Percentiles rank a stretch among this genome's conserved stretches.
Evolutionary conservation across 345 rosid species (phyloP).

Genomic region (Eucalyptus coolabah): DNA sequence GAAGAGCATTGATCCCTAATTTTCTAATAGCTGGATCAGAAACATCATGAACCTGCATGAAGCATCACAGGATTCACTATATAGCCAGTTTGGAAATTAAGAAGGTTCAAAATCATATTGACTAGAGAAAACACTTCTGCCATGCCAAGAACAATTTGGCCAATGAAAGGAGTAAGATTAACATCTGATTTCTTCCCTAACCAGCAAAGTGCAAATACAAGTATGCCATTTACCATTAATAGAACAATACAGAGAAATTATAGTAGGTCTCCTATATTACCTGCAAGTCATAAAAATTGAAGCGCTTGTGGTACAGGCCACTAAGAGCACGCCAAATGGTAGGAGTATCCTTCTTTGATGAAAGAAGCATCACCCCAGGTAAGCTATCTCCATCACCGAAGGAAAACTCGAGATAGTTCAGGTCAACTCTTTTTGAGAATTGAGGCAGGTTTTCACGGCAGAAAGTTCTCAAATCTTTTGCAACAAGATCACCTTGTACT

Average conservation of each 20-base stretch:
- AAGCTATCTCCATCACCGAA: slow-evolving; percentile 11
- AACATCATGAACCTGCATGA: slow-evolving; percentile 51
- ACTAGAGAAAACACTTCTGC: neutral
- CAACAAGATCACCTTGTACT: slow-evolving; percentile 51
- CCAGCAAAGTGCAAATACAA: neutral
- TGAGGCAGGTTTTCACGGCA: slow-evolving; percentile 77
- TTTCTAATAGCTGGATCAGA: slow-evolving; percentile 34
- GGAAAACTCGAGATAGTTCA: slow-evolving; percentile 19
- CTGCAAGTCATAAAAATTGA: slow-evolving; percentile 56
- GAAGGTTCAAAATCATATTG: neutral
- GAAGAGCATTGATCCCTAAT: slow-evolving; percentile 63
- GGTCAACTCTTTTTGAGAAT: slow-evolving; percentile 51
- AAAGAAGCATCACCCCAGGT: slow-evolving; percentile 66
- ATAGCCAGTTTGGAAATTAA: neutral
- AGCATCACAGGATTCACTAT: neutral
- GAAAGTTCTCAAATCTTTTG: slow-evolving; percentile 47
- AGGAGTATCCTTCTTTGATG: slow-evolving; percentile 80
- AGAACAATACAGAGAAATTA: neutral
- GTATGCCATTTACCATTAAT: neutral
- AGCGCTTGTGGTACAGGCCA: slow-evolving; percentile 52
- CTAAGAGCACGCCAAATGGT: slow-evolving; percentile 88
- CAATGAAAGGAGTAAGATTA: neutral
- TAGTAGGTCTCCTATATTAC: slow-evolving; percentile 9
- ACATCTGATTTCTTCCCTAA: neutral
- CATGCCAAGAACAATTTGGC: neutral